phyloP scores from a whole-genome alignment of 305 asterid species.

The Fraxinus latifolia region DNA sequence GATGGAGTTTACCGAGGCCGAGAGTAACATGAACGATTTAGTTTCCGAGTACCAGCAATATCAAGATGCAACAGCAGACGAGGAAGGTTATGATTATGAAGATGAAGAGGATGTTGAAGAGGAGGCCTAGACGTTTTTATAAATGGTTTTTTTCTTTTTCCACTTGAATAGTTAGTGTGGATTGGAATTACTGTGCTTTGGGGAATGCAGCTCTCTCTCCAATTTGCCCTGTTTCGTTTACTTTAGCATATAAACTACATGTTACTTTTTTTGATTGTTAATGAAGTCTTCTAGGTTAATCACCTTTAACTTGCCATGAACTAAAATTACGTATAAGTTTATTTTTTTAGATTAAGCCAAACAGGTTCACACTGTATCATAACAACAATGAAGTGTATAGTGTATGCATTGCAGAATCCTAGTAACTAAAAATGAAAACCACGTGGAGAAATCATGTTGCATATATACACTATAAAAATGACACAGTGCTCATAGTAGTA shows the following conservation, averaged over 20 bases:
- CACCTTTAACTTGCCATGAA: not conserved
- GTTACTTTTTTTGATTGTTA: not conserved
- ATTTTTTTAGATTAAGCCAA: not conserved
- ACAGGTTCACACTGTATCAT: not conserved
- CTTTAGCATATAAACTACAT: not conserved
- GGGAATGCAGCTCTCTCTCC: slow-evolving; percentile 13
- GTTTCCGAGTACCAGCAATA: slow-evolving; percentile 68
- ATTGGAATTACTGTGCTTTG: slow-evolving; percentile 15
- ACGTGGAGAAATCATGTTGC: not conserved
- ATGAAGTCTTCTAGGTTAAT: slow-evolving; percentile 13
- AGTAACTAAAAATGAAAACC: not conserved
- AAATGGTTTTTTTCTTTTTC: not conserved
- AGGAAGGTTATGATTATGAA: slow-evolving; percentile 38
- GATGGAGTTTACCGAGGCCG: slow-evolving; percentile 67
- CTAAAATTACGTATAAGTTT: not conserved
- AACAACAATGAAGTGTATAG: not conserved
- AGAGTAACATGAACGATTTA: slow-evolving; percentile 65
- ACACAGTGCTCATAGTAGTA: not conserved
- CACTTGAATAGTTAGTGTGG: slow-evolving; percentile 2
- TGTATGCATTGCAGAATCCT: not conserved
- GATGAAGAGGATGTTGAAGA: slow-evolving; percentile 42
- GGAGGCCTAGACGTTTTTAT: slow-evolving; percentile 23
- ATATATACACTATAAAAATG: not conserved
- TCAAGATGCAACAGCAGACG: slow-evolving; percentile 59
- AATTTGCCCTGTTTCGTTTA: slow-evolving; percentile 14